Evolutionary conservation across 371 early-diverging fungal species (phyloP).

Genomic region (Mucor velutinosus): DNA sequence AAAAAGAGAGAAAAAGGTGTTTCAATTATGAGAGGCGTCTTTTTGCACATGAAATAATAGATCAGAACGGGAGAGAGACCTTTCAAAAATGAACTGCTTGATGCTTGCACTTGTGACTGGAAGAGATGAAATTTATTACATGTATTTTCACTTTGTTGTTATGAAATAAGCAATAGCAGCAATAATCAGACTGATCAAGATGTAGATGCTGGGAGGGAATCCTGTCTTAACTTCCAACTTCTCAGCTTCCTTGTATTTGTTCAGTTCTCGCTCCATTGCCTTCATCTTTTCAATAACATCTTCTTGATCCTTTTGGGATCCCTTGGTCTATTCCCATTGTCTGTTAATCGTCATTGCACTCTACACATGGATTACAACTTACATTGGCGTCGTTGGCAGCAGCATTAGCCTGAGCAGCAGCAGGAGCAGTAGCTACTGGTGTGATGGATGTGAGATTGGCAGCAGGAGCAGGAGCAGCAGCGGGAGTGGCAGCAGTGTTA

Average conservation of each 20-base stretch:
- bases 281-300: constrained; percentile 17
- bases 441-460: neutral
- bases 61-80: neutral
- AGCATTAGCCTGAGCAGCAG: neutral
- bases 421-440: neutral
- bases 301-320: neutral
- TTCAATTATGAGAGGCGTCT: neutral
- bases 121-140: neutral
- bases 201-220: constrained; percentile 11
- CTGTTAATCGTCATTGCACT: neutral
- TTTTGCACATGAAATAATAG: neutral
- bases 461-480: neutral
- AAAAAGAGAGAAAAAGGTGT: constrained; percentile 13
- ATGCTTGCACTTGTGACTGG: neutral
- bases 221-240: constrained; percentile 9
- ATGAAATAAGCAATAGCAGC: constrained; percentile 26
- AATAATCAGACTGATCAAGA: constrained; percentile 19
- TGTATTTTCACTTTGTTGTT: neutral
- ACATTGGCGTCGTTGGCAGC: neutral
- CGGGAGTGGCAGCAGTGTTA: neutral
- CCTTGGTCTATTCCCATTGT: neutral
- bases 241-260: constrained; percentile 17
- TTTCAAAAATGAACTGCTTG: neutral
- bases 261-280: constrained; percentile 19
- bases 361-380: neutral